Evolutionary conservation across 306 rosid species (phyloP), one percentile per base, ranked within the genome.

Genomic region (Abrus pulchellus): DNA sequence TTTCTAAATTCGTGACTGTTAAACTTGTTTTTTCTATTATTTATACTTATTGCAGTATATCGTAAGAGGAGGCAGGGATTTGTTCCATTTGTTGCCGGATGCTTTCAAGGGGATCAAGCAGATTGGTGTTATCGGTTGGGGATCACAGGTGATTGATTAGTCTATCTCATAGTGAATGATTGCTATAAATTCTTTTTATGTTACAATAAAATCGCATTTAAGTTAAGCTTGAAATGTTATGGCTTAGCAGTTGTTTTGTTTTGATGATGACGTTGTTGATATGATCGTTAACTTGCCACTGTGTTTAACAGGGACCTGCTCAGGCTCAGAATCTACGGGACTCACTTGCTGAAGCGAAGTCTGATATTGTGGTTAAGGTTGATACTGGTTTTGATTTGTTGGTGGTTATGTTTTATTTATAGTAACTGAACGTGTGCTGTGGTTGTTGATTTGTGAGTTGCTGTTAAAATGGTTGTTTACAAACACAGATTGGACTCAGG

Each of bases 111-210:
- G 97, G 14, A 90, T 95, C 80, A 93, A 90, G 88, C 91, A 95
- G 88, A 95, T 95, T 82, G 99, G 99, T 81, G 99, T 95, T 43
- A 93, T 95, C 36, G 99, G 99, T 61, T 95, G 99, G 99, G 99
- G 99, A 74, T 95, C 99, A 1, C 99, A 95, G 99, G 99, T 95
- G 33, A 83, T 28, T 7, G 1, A 59, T 32, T 60, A 1, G 32
- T 9, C 20, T 11, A 32, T 60, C 6, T 9, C 20, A 0, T 32
- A 60, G 14, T 47, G 28, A n/a, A 36, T 72, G 5, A 9, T 52
- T 52, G 10, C 34, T 52, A 9, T 33, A 3, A 68, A 47, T 49
- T 60, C 5, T 68, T 3, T 11, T 3, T 13, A 48, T 49, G 30
- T 30, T 30, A 4, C 6, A 13, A 62, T 62, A 36, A 36, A 20